Percentiles rank a stretch among this genome's conserved stretches.
These are phyloP conservation scores for Pleoardoris graminearum DNA, from an alignment of 2,329 filamentous ascomycete species.

Conservation along the genomic window DNA sequence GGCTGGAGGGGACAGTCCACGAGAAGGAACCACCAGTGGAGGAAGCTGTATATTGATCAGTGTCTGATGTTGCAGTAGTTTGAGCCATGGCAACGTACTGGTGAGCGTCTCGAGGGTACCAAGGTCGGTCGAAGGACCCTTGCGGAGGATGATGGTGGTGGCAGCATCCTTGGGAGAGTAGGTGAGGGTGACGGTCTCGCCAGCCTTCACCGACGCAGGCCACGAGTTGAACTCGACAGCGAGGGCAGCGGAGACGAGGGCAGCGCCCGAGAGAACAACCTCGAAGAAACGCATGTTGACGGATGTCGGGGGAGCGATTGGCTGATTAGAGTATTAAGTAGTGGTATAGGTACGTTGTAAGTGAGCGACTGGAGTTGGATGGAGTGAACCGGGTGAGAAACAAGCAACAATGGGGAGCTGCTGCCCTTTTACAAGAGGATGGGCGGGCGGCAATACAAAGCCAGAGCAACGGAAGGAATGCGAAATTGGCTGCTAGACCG, in stretches of 20 bases:
- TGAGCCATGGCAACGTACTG: conserved; percentile 41
- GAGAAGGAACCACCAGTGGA: conserved; percentile 53
- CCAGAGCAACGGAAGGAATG: conserved; percentile 40
- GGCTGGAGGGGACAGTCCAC: conserved; percentile 54
- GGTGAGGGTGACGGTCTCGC: conserved; percentile 53
- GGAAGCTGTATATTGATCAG: conserved; percentile 35
- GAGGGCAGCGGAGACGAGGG: conserved; percentile 45
- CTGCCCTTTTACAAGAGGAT: conserved; percentile 26
- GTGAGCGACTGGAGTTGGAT: conserved; percentile 30
- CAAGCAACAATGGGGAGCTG: conserved; percentile 16
- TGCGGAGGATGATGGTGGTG: conserved; percentile 60
- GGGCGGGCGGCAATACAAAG: conserved; percentile 26
- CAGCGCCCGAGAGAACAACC: conserved; percentile 50
- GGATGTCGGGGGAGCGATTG: conserved; percentile 3
- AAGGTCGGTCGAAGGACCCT: conserved; percentile 56
- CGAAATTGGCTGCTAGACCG: conserved; percentile 29
- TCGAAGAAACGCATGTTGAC: conserved; percentile 57
- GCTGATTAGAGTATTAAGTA: conserved; percentile 23
- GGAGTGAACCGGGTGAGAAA: conserved; percentile 18
- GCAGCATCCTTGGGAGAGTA: conserved; percentile 54
- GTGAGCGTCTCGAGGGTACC: conserved; percentile 55
- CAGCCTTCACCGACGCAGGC: conserved; percentile 53
- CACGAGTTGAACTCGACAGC: conserved; percentile 57
- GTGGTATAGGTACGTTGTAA: conserved; percentile 28
- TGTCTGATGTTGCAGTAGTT: not conserved